These are phyloP conservation scores for Chrysoporthe puriensis DNA, from an alignment of 2,329 filamentous ascomycete species.

Conservation along the genomic window DNA sequence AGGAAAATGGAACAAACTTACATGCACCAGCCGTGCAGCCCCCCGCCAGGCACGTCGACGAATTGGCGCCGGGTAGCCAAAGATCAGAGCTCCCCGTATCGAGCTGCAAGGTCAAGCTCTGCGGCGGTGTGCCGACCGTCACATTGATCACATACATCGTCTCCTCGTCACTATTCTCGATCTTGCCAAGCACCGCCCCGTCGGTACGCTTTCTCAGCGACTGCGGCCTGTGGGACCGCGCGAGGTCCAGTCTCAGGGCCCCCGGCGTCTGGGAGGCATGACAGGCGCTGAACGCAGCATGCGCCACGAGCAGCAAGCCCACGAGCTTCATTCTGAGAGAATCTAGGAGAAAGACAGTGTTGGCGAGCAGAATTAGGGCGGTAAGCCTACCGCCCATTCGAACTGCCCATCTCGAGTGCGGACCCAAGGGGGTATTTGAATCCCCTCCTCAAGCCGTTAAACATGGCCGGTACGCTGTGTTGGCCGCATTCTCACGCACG, in stretches of 20 bases:
- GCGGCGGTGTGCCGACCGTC: constrained; percentile 16
- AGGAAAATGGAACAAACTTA: background rate
- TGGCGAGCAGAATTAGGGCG: background rate
- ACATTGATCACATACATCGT: constrained; percentile 9
- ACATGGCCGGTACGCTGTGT: background rate
- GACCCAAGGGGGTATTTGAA: background rate
- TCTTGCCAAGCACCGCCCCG: background rate
- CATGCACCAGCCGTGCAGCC: constrained; percentile 8
- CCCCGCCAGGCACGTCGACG: constrained; percentile 1
- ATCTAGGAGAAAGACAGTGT: background rate
- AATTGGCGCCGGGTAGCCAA: constrained; percentile 2
- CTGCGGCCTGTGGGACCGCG: background rate
- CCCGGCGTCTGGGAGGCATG: constrained; percentile 8
- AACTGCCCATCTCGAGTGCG: background rate
- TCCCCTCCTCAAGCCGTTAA: background rate
- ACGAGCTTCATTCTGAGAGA: background rate
- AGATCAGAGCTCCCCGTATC: constrained; percentile 19
- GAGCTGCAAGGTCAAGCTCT: background rate
- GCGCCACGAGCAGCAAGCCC: background rate
- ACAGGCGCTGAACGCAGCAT: background rate
- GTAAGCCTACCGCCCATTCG: background rate
- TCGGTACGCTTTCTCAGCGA: background rate
- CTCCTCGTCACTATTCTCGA: background rate
- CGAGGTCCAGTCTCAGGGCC: background rate
- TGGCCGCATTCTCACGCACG: background rate